Conservation (phyloP, 768 basidiomycete genomes). For the Pilatotrama ljubarskyi region DNA sequence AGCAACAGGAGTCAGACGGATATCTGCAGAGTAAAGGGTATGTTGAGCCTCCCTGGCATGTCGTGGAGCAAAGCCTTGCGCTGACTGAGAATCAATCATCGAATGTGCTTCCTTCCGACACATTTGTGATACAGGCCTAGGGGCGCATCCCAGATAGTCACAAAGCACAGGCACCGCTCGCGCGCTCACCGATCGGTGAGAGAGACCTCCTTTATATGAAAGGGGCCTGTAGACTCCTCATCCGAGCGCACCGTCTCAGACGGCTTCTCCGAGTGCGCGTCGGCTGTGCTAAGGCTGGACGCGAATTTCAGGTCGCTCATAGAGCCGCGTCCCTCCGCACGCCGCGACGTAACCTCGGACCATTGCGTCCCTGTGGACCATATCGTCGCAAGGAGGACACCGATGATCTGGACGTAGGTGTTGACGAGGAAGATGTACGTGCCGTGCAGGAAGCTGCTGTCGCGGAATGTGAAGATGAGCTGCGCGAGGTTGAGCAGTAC, state of each 20-base stretch:
- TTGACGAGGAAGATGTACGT: conserved; percentile 15
- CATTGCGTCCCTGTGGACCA: conserved; percentile 8
- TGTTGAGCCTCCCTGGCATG: no score
- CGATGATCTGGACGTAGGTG: conserved; percentile 14
- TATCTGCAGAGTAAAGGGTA: no score
- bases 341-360: background rate
- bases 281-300: background rate
- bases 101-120: no score
- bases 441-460: conserved; percentile 8
- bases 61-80: no score
- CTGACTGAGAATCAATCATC: no score
- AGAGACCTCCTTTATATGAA: no score
- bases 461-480: conserved; percentile 24
- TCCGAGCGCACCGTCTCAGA: background rate
- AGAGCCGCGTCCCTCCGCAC: background rate
- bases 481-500: conserved; percentile 37
- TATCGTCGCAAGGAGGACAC: conserved; percentile 12
- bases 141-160: no score
- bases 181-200: no score
- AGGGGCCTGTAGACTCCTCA: no score
- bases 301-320: background rate
- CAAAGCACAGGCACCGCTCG: no score
- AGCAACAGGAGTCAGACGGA: no score
- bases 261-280: background rate
- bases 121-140: no score